Conservation (phyloP, 805 yeast genomes). For the Hanseniaspora thailandica region DNA sequence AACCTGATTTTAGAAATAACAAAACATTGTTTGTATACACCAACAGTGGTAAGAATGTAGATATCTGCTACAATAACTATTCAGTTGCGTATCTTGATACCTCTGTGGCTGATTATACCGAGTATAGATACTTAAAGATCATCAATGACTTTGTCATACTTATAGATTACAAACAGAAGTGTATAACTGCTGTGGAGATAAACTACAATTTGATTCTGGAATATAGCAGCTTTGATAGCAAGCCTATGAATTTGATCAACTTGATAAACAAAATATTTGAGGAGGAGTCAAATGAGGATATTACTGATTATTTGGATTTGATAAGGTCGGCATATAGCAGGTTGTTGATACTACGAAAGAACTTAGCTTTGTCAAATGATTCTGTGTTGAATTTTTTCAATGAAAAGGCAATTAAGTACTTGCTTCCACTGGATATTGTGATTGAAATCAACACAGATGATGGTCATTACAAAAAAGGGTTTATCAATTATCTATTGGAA, state of each 20-base stretch:
- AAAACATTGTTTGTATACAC: slow-evolving; percentile 3
- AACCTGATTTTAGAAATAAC: background rate
- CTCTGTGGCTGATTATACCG: background rate
- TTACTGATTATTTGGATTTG: slow-evolving; percentile 3
- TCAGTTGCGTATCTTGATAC: background rate
- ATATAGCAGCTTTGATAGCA: background rate
- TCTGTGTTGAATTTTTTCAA: slow-evolving; percentile 1
- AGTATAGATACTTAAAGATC: background rate
- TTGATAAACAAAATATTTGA: slow-evolving; percentile 6
- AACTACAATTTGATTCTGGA: slow-evolving; percentile 2
- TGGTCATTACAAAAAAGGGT: slow-evolving; percentile 24
- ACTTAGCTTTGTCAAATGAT: background rate
- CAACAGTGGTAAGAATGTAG: background rate
- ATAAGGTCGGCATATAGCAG: slow-evolving; percentile 8
- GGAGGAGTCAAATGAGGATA: background rate
- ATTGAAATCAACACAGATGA: background rate
- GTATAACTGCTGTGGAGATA: background rate
- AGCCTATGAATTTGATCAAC: slow-evolving; percentile 10
- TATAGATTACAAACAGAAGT: background rate
- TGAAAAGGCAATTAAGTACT: slow-evolving; percentile 6
- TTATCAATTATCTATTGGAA: slow-evolving; percentile 36
- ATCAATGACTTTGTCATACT: background rate
- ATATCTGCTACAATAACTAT: slow-evolving; percentile 12
- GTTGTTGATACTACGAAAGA: background rate
- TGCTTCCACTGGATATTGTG: slow-evolving; percentile 9